Evolutionary conservation across 1,284 basidiomycete species (phyloP), one percentile per base, ranked within the genome.

Genomic region (Cryptococcus sp.): DNA sequence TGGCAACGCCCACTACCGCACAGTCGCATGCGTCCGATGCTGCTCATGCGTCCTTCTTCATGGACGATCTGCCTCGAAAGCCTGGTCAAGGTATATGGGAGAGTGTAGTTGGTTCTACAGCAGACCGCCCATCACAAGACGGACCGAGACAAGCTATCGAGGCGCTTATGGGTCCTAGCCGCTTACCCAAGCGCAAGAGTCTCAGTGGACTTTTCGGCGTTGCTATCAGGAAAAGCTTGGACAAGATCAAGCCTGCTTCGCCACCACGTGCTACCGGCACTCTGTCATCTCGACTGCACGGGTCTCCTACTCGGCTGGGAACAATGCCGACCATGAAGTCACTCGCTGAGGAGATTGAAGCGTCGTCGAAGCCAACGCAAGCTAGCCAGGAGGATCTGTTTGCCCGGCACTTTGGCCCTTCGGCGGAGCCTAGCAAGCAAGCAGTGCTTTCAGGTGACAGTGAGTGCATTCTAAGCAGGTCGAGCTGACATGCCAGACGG

Each of bases 161-260:
- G 48, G 65, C 60, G 17, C 39, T 65, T 5, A 57, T 65, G 53
- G 59, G 50, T 22, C 57, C 51, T 17, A 51, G 50, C 22, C 52
- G 53, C n/a, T 47, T 77, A 1, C 76, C 74, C 0, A 75, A 73
- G 61, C 53, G 76, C 20, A 75, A 76, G 56, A 71, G 68, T 45
- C 61, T 78, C 8, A 66, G 60, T 5, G 74, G 72, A 3, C 58
- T 78, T 1, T 77, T 77, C 55, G 71, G 70, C 10, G 31, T 69
- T 1, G 35, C 60, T 11, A 45, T 71, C 48, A 70, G 66, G 62
- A 62, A 58, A 40, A 65, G 61, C 31, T n/a, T 60, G 13, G 67
- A 66, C 39, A 62, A 59, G 50, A 44, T 68, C 40, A 61, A 54
- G 19, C 41, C 64, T 19, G 35, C 56, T 16, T 61, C 61, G 3